Percentiles rank a stretch among this genome's conserved stretches.
phyloP scores from a whole-genome alignment of 2,329 filamentous ascomycete genomes.

The Epichloe gansuensis region DNA sequence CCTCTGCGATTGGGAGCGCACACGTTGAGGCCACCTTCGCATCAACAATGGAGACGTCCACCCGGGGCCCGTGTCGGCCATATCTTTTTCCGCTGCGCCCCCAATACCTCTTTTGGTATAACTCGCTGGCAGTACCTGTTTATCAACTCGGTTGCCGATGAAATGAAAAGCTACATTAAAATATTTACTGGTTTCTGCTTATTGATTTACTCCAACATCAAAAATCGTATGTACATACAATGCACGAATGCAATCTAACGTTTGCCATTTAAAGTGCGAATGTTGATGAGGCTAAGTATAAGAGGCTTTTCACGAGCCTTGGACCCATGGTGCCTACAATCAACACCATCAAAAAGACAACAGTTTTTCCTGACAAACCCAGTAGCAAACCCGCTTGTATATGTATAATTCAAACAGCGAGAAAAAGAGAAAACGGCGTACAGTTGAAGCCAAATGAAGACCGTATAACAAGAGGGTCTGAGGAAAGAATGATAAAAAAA shows the following conservation, averaged over 20 bases:
- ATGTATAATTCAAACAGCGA: slow-evolving; percentile 20
- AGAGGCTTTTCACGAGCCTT: slow-evolving; percentile 6
- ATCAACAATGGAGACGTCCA: slow-evolving; percentile 22
- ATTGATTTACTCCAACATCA: neutral
- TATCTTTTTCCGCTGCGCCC: slow-evolving; percentile 22
- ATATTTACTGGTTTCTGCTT: neutral
- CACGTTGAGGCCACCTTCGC: slow-evolving; percentile 32
- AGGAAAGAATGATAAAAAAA: neutral
- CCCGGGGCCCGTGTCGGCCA: slow-evolving; percentile 10
- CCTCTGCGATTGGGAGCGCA: slow-evolving; percentile 4
- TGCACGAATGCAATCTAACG: neutral
- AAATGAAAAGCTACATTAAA: no score
- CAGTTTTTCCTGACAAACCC: slow-evolving; percentile 13
- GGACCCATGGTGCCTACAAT: neutral
- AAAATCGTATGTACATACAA: neutral
- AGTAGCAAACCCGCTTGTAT: slow-evolving; percentile 22
- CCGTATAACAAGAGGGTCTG: neutral
- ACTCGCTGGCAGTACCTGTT: no score
- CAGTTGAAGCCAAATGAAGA: slow-evolving; percentile 19
- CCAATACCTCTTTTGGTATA: neutral
- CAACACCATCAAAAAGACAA: slow-evolving; percentile 2
- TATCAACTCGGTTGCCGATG: no score
- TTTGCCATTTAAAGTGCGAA: slow-evolving; percentile 12
- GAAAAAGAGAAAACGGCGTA: slow-evolving; percentile 13
- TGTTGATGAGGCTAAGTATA: slow-evolving; percentile 23